phyloP scores from a whole-genome alignment of 1,139 yeast genomes.

The Geotrichum siamense region DNA sequence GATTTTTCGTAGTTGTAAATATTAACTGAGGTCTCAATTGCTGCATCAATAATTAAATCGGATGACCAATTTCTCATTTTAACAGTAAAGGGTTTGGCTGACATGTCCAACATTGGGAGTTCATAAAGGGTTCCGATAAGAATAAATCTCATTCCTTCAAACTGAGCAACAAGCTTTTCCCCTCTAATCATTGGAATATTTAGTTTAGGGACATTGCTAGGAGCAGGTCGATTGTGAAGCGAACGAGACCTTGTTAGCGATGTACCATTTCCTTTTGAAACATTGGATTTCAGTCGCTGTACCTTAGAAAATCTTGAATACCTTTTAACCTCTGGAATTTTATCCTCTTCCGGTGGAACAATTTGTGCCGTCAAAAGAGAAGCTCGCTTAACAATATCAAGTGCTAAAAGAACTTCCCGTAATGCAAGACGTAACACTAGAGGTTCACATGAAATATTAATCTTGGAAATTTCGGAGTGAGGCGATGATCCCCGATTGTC shows the following conservation, averaged over 20 bases:
- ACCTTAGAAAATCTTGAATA: constrained; percentile 25
- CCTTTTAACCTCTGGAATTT: constrained; percentile 15
- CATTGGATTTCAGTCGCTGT: constrained; percentile 7
- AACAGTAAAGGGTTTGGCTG: constrained; percentile 64
- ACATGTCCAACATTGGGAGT: constrained; percentile 80
- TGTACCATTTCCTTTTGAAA: constrained; percentile 1
- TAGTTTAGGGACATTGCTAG: not conserved
- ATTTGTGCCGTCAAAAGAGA: constrained; percentile 40
- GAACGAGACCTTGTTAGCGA: not conserved
- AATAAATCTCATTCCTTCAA: constrained; percentile 81
- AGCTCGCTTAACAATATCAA: constrained; percentile 65
- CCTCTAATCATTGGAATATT: constrained; percentile 42
- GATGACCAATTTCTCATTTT: constrained; percentile 86
- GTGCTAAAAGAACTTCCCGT: constrained; percentile 77
- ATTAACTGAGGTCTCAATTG: constrained; percentile 63
- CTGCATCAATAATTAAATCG: constrained; percentile 56
- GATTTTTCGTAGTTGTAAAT: constrained; percentile 87
- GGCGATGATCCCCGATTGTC: constrained; percentile 63
- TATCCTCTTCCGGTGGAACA: constrained; percentile 22
- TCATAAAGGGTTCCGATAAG: constrained; percentile 92
- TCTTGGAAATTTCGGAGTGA: constrained; percentile 50
- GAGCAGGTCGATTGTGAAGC: not conserved
- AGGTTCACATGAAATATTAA: constrained; percentile 74
- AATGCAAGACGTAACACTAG: constrained; percentile 72
- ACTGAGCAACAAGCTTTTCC: constrained; percentile 61